Base-by-base conservation (phyloP, 768 basidiomycete species). In the Paxillus involutus region DNA sequence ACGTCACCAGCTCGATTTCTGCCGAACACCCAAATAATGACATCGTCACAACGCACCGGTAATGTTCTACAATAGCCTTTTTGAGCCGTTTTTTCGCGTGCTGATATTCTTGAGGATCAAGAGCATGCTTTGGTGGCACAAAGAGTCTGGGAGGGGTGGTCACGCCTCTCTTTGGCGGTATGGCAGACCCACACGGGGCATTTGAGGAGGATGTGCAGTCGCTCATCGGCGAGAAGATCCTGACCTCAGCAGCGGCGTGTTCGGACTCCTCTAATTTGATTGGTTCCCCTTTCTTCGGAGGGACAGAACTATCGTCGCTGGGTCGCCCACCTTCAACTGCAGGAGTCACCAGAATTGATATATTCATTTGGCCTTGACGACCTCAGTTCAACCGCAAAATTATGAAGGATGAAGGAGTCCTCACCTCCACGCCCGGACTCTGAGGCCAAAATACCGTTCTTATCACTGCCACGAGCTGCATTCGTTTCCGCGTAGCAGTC, bases 61-160 rank as follows among this genome's bases (percentile, higher is more conserved):
- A 96, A 66, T 88, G 87, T 63, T 96, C 93, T 47, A 86, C 61
- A 0, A 90, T 79, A 2, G 96, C 97, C 56, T 83, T 85, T 69
- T 90, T 90, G 43, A 99, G 77, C 63, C 83, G 85, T 67, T 84
- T 85, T 73, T 89, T 92, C n/a, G 95, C 94, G 39, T 83, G 75
- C 39, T 83, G 75, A 70, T 97, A 99, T 51, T 88, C 83, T 43
- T 88, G 89, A 0, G 91, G 92, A 61, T 88, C 82, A 32, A 72
- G 77, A 10, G 60, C 49, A 26, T 52, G 39, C 17, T 33, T 49
- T 32, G 39, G 47, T 36, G 8, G 46, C 41, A 39, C 39, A 9
- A 13, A n/a, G 0, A 17, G 10, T 10, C 19, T 29, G 52, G 45
- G 41, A 24, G 26, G n/a, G 14, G 26, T 29, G 17, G 47, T 35